A percentile compares a stretch with the other conserved stretches of the same genome.
Evolutionary conservation across 73 alveolate genomes (phyloP).

Genomic region (Uronychia binucleata): DNA sequence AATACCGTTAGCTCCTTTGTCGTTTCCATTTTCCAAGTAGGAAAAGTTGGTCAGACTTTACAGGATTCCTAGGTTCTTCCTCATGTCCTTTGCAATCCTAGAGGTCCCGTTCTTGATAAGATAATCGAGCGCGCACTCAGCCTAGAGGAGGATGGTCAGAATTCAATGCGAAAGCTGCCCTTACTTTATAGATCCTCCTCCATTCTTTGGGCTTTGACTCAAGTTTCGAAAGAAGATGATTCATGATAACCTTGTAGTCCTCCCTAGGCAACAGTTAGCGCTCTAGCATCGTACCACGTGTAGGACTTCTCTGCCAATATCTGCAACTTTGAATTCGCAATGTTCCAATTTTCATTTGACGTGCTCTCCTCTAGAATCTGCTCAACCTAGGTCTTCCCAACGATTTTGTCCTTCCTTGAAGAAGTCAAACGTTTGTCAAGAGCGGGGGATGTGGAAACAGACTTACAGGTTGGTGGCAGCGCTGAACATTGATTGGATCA

Average conservation of each 20-base stretch:
- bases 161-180: neutral
- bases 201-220: slow-evolving; percentile 69
- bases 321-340: slow-evolving; percentile 62
- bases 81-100: slow-evolving; percentile 42
- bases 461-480: neutral
- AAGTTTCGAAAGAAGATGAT: slow-evolving; percentile 57
- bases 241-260: slow-evolving; percentile 65
- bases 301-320: slow-evolving; percentile 64
- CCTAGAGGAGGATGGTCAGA: neutral
- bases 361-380: slow-evolving; percentile 63
- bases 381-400: slow-evolving; percentile 35
- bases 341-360: slow-evolving; percentile 68
- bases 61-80: slow-evolving; percentile 61
- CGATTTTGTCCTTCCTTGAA: slow-evolving; percentile 42
- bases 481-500: neutral
- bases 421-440: neutral
- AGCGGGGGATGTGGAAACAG: neutral
- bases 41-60: slow-evolving; percentile 55
- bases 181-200: slow-evolving; percentile 65
- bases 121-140: slow-evolving; percentile 45
- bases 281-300: slow-evolving; percentile 29
- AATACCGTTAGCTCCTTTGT: slow-evolving; percentile 47
- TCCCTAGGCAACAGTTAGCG: slow-evolving; percentile 18
- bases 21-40: slow-evolving; percentile 51
- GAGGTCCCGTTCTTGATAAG: slow-evolving; percentile 71